These are phyloP conservation scores for Chimonanthus praecox DNA, from an alignment of 164 flowering plant genomes.

Conservation along the genomic window DNA sequence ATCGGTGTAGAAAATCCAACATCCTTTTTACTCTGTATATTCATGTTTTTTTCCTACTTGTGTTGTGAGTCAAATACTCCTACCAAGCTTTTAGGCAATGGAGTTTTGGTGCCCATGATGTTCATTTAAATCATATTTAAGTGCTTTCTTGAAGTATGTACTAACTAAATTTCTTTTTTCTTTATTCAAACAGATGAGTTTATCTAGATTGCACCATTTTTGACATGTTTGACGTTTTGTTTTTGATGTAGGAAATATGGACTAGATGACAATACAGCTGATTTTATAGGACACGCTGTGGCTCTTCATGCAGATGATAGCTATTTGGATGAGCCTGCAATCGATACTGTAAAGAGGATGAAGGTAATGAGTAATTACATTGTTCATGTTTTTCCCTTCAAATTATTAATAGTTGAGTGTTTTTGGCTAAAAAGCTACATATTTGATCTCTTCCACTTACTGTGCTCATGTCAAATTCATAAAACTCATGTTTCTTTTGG, in stretches of 20 bases:
- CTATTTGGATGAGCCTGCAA: constrained; percentile 82
- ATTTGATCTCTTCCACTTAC: background rate
- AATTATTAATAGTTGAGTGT: background rate
- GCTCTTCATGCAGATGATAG: constrained; percentile 73
- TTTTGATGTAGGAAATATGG: constrained; percentile 69
- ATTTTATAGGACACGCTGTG: constrained; percentile 95
- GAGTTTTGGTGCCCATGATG: background rate
- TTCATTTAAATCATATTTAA: background rate
- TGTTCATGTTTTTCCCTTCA: constrained; percentile 5
- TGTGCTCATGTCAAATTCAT: background rate
- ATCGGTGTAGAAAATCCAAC: too few relatives aligned
- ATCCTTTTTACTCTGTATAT: too few relatives aligned
- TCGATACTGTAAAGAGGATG: constrained; percentile 74
- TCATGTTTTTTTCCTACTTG: too few relatives aligned
- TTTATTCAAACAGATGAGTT: background rate
- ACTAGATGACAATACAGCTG: constrained; percentile 83
- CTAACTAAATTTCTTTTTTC: background rate
- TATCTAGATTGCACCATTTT: background rate
- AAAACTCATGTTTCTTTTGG: too few relatives aligned
- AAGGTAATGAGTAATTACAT: constrained; percentile 59
- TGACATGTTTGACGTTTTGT: background rate
- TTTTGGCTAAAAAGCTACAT: background rate
- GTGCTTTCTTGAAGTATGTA: background rate
- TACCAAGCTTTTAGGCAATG: background rate
- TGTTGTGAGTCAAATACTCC: too few relatives aligned